These are phyloP conservation scores for Mucor sp. DNA, from an alignment of 371 early-diverging fungal species.

Conservation along the genomic window DNA sequence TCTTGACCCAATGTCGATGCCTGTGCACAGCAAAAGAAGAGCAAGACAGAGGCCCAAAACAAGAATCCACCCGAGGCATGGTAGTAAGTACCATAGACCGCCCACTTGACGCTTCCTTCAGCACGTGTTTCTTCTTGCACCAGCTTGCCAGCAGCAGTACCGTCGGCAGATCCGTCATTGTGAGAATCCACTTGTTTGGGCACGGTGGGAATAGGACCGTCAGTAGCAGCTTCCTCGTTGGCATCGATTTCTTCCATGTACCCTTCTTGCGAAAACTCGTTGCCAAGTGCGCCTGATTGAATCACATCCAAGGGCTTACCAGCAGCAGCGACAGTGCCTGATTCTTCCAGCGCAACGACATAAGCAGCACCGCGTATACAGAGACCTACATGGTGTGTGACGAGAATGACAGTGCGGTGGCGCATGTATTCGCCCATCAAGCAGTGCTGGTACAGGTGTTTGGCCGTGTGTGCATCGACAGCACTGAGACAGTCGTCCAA, in stretches of 20 bases:
- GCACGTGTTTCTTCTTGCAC: slow-evolving; percentile 68
- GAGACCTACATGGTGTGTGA: slow-evolving; percentile 82
- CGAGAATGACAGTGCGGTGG: slow-evolving; percentile 80
- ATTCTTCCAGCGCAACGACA: slow-evolving; percentile 69
- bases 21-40: slow-evolving; percentile 58
- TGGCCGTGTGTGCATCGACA: slow-evolving; percentile 87
- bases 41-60: slow-evolving; percentile 52
- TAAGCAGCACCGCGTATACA: slow-evolving; percentile 71
- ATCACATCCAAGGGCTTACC: slow-evolving; percentile 57
- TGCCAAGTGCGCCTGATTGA: slow-evolving; percentile 49
- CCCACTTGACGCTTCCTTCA: slow-evolving; percentile 63
- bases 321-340: slow-evolving; percentile 61
- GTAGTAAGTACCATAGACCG: slow-evolving; percentile 66
- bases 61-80: slow-evolving; percentile 64
- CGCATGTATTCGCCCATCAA: slow-evolving; percentile 67
- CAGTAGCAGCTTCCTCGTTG: slow-evolving; percentile 34
- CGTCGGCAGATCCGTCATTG: slow-evolving; percentile 28
- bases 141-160: slow-evolving; percentile 58
- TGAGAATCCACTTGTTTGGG: slow-evolving; percentile 15
- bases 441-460: slow-evolving; percentile 73
- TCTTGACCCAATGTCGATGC: slow-evolving; percentile 55
- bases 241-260: slow-evolving; percentile 17
- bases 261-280: slow-evolving; percentile 39
- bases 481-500: slow-evolving; percentile 84
- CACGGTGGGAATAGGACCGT: slow-evolving; percentile 39